Evolutionary conservation across 2,329 filamentous ascomycete genomes (phyloP), one percentile per base, ranked within the genome.

Genomic region (Pseudogymnoascus sp.): DNA sequence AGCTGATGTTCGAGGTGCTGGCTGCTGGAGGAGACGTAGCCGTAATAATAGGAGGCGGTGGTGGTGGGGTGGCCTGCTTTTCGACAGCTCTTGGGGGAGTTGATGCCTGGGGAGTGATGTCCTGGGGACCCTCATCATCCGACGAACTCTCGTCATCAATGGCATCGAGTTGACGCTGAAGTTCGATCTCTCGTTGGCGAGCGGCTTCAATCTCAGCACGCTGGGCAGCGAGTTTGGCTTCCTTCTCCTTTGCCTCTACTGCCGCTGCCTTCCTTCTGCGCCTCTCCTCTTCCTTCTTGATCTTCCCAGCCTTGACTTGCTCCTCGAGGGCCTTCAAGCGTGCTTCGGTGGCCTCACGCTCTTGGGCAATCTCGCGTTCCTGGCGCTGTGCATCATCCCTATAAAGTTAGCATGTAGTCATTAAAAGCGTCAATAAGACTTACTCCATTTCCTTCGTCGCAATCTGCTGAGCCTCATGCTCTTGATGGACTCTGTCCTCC

Each of bases 251-350:
- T 6, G 92, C 85, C 68, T 94, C 91, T 59, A 89, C 89, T 71
- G 90, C 81, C 8, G 92, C 92, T 21, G 91, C 93, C 78, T 96
- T 92, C 79, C 92, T 94, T 69, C 84, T 88, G 66, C 88, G 90
- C 80, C 96, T 97, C 77, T 97, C 94, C 74, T 99, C 94, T 68
- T 95, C 90, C 76, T 96, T 97, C 80, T 91, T 93, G 61, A 97
- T 78, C 78, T 97, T 99, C 70, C 92, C 91, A 72, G 92, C 90
- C 66, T 87, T 88, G 61, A 97, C 92, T 75, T 97, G 92, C 73
- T 97, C 92, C 75, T 99, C 92, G 7, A 99, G 83, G 14, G 91
- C 92, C 72, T 87, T 91, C 23, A 97, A 82, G 60, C 92, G 91
- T 66, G 90, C 89, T 69, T 89, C 86, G 41, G 92, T 87, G 61